Conservation (phyloP, 2,329 filamentous ascomycete species). For the Paraphoma chrysanthemicola region DNA sequence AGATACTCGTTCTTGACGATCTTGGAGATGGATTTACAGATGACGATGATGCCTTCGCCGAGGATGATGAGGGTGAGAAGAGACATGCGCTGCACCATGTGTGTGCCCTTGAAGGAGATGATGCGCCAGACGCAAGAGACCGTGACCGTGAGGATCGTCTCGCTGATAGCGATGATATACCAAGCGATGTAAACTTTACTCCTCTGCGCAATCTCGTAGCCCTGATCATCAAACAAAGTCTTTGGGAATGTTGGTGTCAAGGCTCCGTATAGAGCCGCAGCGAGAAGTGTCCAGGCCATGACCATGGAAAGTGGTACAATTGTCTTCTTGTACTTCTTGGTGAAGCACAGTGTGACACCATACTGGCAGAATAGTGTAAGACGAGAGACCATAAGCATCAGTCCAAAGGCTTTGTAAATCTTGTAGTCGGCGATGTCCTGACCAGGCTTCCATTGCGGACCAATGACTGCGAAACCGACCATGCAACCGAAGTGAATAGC, state of each 20-base stretch:
- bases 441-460: slow-evolving; percentile 49
- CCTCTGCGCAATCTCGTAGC: slow-evolving; percentile 8
- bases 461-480: slow-evolving; percentile 70
- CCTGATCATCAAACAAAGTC: slow-evolving; percentile 3
- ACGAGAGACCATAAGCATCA: slow-evolving; percentile 49
- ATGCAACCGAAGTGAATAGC: slow-evolving; percentile 68
- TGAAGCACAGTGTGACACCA: slow-evolving; percentile 43
- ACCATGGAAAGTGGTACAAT: slow-evolving; percentile 43
- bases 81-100: slow-evolving; percentile 48
- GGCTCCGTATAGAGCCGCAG: slow-evolving; percentile 44
- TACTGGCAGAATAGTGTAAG: slow-evolving; percentile 50
- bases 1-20: slow-evolving; percentile 43
- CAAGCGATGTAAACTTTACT: slow-evolving; percentile 56
- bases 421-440: slow-evolving; percentile 50
- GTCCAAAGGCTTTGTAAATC: slow-evolving; percentile 50
- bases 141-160: slow-evolving; percentile 38
- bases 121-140: slow-evolving; percentile 42
- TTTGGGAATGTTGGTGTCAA: slow-evolving; percentile 38
- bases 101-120: slow-evolving; percentile 48
- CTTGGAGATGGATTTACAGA: slow-evolving; percentile 42
- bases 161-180: slow-evolving; percentile 56
- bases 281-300: slow-evolving; percentile 40
- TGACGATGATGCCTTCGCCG: slow-evolving; percentile 48
- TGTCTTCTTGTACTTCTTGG: slow-evolving; percentile 35
- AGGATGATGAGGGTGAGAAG: slow-evolving; percentile 49